Conservation (phyloP, 2,329 filamentous ascomycete genomes). For the Claviceps sp. region DNA sequence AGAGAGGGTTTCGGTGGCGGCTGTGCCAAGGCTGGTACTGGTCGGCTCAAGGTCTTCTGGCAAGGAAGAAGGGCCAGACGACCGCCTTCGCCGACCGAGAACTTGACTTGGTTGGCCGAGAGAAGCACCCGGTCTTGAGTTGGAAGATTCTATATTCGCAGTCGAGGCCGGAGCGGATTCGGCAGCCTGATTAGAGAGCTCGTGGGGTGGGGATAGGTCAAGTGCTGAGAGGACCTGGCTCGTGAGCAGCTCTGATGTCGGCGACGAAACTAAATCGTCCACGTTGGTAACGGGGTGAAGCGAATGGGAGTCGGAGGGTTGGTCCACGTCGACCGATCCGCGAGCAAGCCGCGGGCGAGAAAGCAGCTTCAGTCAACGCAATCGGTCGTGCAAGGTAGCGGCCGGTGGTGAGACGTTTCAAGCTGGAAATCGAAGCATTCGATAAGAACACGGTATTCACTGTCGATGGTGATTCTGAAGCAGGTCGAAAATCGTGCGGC, state of each 20-base stretch:
- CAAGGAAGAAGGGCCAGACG: constrained; percentile 25
- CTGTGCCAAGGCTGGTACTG: constrained; percentile 12
- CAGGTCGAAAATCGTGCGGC: background rate
- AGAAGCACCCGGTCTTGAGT: constrained; percentile 13
- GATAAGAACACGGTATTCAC: background rate
- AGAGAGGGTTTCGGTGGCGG: constrained; percentile 5
- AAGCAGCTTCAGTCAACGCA: constrained; percentile 5
- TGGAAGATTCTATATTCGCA: constrained; percentile 29
- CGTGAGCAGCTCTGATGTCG: constrained; percentile 33
- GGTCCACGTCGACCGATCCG: constrained; percentile 29
- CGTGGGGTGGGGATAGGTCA: constrained; percentile 12
- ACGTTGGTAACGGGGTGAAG: constrained; percentile 28
- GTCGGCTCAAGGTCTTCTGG: constrained; percentile 14
- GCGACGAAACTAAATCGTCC: constrained; percentile 52
- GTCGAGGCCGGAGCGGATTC: constrained; percentile 17
- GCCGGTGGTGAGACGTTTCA: background rate
- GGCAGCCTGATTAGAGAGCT: constrained; percentile 11
- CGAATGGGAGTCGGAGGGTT: constrained; percentile 20
- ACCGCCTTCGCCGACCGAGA: constrained; percentile 43
- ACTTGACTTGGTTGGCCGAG: constrained; percentile 22
- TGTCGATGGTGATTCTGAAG: background rate
- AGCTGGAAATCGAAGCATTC: constrained; percentile 7
- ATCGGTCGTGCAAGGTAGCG: background rate
- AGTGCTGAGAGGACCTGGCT: constrained; percentile 32
- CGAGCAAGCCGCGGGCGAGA: constrained; percentile 24